phyloP scores from a whole-genome alignment of 352 stramenopile genomes.

The Phytophthora brassicae region DNA sequence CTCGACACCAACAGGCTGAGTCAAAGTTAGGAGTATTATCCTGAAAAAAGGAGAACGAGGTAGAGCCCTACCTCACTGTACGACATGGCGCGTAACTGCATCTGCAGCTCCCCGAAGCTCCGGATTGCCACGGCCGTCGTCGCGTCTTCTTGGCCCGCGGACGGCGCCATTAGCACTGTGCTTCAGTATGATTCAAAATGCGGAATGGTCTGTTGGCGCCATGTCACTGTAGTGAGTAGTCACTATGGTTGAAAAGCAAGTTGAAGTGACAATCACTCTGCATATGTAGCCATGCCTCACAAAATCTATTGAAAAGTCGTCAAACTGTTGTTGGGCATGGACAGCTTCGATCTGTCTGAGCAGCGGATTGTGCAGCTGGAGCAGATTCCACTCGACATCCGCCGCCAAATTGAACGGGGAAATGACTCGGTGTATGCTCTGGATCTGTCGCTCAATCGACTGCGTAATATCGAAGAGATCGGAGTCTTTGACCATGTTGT shows the following conservation, averaged over 20 bases:
- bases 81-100: slow-evolving; percentile 52
- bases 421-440: slow-evolving; percentile 40
- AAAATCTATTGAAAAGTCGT: slow-evolving; percentile 9
- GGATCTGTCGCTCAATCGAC: slow-evolving; percentile 53
- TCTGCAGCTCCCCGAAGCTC: slow-evolving; percentile 58
- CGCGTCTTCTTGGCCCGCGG: slow-evolving; percentile 37
- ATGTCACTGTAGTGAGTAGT: neutral
- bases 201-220: neutral
- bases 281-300: too few relatives aligned
- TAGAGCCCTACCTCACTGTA: slow-evolving; percentile 51
- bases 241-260: neutral
- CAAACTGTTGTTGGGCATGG: slow-evolving; percentile 10
- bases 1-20: slow-evolving; percentile 57
- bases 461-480: slow-evolving; percentile 42
- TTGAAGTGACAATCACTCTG: slow-evolving; percentile 1
- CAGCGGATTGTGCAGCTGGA: slow-evolving; percentile 48
- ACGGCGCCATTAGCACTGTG: slow-evolving; percentile 27
- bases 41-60: neutral
- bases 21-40: too few relatives aligned
- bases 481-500: slow-evolving; percentile 48
- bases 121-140: slow-evolving; percentile 45
- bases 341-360: slow-evolving; percentile 54
- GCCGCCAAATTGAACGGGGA: slow-evolving; percentile 37
- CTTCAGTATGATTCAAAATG: slow-evolving; percentile 4
- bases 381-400: slow-evolving; percentile 52